Conservation (phyloP, 1,284 basidiomycete genomes). For the Mycena sp. region DNA sequence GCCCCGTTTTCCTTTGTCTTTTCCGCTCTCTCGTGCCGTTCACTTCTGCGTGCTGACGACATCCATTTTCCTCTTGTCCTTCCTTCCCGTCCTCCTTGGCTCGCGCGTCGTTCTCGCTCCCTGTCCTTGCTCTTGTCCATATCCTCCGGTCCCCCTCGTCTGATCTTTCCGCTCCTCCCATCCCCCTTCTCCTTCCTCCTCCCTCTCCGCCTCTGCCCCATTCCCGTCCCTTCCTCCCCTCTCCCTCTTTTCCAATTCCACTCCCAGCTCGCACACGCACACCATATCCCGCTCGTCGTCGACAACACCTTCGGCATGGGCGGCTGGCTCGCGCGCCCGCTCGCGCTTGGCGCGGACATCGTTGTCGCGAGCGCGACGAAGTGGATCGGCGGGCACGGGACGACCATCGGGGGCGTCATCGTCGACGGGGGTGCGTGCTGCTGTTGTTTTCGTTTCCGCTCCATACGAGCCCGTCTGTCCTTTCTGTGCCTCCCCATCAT, state of each 20-base stretch:
- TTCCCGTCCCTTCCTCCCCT: not conserved
- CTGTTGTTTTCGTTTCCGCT: conserved; percentile 67
- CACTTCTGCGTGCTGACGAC: no score
- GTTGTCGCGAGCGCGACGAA: conserved; percentile 74
- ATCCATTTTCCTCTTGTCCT: no score
- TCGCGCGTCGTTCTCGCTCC: no score
- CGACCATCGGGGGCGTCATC: no score
- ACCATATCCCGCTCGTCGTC: conserved; percentile 74
- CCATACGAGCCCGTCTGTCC: conserved; percentile 64
- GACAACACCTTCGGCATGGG: conserved; percentile 87
- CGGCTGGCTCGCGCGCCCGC: conserved; percentile 70
- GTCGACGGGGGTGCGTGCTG: conserved; percentile 51
- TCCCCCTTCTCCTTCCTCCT: no score
- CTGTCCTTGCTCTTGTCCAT: no score
- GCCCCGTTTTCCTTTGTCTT: no score
- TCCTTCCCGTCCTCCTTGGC: no score
- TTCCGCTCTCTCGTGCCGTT: no score
- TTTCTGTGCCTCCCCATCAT: no score
- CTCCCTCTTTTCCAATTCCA: not conserved
- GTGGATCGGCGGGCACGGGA: conserved; percentile 86
- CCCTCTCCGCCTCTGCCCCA: not conserved
- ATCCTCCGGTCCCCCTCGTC: no score
- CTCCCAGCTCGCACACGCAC: conserved; percentile 61
- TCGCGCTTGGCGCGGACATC: conserved; percentile 80
- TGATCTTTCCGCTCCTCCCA: no score